phyloP scores from a whole-genome alignment of 1,139 yeast genomes.

The Yamadazyma diospyri region DNA sequence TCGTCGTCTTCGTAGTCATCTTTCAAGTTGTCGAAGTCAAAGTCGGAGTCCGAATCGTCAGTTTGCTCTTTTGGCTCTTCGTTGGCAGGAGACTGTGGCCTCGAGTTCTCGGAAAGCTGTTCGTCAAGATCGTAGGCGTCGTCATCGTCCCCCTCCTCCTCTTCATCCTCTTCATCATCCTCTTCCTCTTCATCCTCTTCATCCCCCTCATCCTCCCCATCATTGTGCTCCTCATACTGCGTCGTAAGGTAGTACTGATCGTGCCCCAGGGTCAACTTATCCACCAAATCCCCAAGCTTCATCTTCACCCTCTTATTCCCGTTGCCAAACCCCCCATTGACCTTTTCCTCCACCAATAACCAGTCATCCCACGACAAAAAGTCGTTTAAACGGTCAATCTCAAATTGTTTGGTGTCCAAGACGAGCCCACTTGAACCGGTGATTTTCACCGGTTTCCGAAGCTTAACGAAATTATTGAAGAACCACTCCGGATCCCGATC shows the following conservation, averaged over 20 bases:
- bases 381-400: constrained; percentile 30
- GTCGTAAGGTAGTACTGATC: constrained; percentile 57
- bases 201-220: constrained; percentile 17
- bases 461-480: constrained; percentile 24
- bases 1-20: constrained; percentile 50
- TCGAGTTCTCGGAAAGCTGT: constrained; percentile 7
- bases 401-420: constrained; percentile 18
- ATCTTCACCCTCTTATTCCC: constrained; percentile 51
- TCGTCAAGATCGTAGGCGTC: constrained; percentile 13
- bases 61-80: constrained; percentile 1
- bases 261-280: constrained; percentile 35
- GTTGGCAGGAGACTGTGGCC: constrained; percentile 2
- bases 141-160: constrained; percentile 11
- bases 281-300: constrained; percentile 45
- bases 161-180: constrained; percentile 13
- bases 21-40: constrained; percentile 42
- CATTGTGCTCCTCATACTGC: constrained; percentile 47
- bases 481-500: constrained; percentile 15
- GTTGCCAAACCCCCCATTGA: constrained; percentile 61
- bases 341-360: constrained; percentile 55
- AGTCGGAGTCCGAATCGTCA: constrained; percentile 11
- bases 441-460: constrained; percentile 39
- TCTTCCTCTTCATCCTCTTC: constrained; percentile 19
- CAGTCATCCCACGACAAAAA: constrained; percentile 27
- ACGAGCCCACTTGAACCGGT: constrained; percentile 12